Base-by-base conservation (phyloP, 2,329 filamentous ascomycete species). In the Dactylellina leptospora region DNA sequence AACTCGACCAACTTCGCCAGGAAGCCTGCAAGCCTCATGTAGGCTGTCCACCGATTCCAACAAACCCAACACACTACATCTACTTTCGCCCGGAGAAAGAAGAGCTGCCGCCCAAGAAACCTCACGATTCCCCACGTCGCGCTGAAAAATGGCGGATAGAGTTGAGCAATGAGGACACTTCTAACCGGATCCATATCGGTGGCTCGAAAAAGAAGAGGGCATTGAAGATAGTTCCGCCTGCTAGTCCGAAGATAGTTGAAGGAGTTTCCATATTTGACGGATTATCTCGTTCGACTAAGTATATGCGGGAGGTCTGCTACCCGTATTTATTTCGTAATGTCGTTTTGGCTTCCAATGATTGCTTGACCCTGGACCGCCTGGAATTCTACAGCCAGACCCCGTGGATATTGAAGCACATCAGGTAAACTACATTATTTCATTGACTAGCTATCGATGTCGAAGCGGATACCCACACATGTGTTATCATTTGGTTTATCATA, bases 291-390 rank as follows among this genome's bases (percentile, higher is more conserved):
- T 47, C 59, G 33, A 58, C 40, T 23, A 71, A 71, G 25, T 20
- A 48, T 22, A 16, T 71, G 9, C 44, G 66, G 25, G 58, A 71
- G 18, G 23, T 71, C 9, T 63, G 66, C 20, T 33, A 36, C 13
- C 66, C 66, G n/a, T 71, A 58, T 48, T n/a, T 71, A 11, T 71
- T 71, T 20, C 45, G n/a, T 6, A 71, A 63, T 28, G 58, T 63
- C 11, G 66, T 71, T 16, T 11, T 63, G 16, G 66, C 66, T 44
- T 63, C 66, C 6, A 48, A 63, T 33, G 66, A 71, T 40, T 71
- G 66, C 40, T 47, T 71, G 22, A 71, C 58, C 4, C 25, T 63
- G 5, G 66, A 63, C 40, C 44, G 66, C 25, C 33, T 71, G 25
- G 58, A 48, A 22, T 63, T 63, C 16, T 71, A 63, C 45, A 62